Evolutionary conservation across 2,329 filamentous ascomycete species (phyloP).

Genomic region (Davidsoniella eucalypti): DNA sequence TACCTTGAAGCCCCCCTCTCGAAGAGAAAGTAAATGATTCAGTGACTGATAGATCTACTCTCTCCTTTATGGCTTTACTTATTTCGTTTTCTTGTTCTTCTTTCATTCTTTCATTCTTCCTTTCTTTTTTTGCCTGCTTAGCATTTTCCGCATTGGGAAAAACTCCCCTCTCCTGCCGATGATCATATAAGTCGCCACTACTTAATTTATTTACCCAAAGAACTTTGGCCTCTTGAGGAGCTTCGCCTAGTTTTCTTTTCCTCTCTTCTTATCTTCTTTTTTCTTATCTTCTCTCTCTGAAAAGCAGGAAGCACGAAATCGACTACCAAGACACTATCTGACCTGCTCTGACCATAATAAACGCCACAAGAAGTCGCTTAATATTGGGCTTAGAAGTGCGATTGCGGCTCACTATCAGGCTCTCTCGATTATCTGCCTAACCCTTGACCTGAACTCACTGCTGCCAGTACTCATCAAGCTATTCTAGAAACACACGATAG

Average conservation of each 20-base stretch:
- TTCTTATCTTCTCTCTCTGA: background rate
- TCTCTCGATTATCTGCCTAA: background rate
- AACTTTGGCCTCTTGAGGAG: background rate
- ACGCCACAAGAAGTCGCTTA: background rate
- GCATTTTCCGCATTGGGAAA: background rate
- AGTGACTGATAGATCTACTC: too few species aligned
- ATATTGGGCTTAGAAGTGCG: too few species aligned
- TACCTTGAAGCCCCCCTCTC: too few species aligned
- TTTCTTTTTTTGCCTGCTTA: background rate
- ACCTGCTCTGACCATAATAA: background rate
- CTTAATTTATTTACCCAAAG: too few species aligned
- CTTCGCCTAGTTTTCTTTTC: background rate
- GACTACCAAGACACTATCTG: background rate
- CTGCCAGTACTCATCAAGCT: background rate
- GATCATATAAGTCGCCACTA: slow-evolving; percentile 2
- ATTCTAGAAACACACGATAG: background rate
- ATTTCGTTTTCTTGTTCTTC: background rate
- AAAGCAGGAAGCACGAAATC: too few species aligned
- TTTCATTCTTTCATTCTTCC: background rate
- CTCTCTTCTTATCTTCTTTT: background rate
- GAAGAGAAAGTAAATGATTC: too few species aligned
- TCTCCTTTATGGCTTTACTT: background rate
- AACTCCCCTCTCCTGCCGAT: background rate
- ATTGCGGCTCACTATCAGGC: background rate
- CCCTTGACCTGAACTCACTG: background rate